These are phyloP conservation scores for Pestalotiopsis fici DNA, from an alignment of 2,329 filamentous ascomycete species.

Conservation along the genomic window DNA sequence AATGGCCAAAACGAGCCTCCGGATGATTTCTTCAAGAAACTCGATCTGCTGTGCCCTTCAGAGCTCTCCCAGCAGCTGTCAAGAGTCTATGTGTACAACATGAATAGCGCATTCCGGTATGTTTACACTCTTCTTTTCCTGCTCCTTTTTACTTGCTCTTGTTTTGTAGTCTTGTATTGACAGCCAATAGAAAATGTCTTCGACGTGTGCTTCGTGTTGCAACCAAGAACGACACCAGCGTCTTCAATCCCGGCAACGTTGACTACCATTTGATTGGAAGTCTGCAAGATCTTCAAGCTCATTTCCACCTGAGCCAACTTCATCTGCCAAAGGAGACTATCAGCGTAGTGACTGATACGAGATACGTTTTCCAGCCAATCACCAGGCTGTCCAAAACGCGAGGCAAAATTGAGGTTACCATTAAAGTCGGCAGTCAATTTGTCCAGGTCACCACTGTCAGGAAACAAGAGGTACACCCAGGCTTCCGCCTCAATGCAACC, in stretches of 20 bases:
- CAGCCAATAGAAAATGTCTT: slow-evolving; percentile 57
- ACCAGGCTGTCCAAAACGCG: slow-evolving; percentile 68
- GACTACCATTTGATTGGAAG: slow-evolving; percentile 68
- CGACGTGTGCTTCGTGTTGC: slow-evolving; percentile 63
- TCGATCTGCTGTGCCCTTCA: slow-evolving; percentile 62
- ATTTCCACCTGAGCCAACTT: slow-evolving; percentile 67
- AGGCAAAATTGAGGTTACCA: slow-evolving; percentile 69
- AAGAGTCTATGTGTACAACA: slow-evolving; percentile 70
- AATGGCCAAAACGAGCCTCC: slow-evolving; percentile 67
- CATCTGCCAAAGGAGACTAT: slow-evolving; percentile 72
- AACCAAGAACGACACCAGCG: slow-evolving; percentile 59
- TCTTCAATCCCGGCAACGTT: slow-evolving; percentile 65
- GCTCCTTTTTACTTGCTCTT: not conserved
- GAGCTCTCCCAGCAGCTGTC: slow-evolving; percentile 62
- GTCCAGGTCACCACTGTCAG: slow-evolving; percentile 70
- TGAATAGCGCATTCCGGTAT: slow-evolving; percentile 69
- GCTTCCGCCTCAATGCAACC: slow-evolving; percentile 60
- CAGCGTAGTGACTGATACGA: slow-evolving; percentile 66
- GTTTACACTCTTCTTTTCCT: slow-evolving; percentile 13
- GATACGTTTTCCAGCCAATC: slow-evolving; percentile 66
- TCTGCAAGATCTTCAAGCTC: slow-evolving; percentile 63
- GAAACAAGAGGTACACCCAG: slow-evolving; percentile 68
- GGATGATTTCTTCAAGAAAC: slow-evolving; percentile 64
- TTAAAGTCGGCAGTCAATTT: slow-evolving; percentile 70
- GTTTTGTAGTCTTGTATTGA: slow-evolving; percentile 1